Evolutionary conservation across 169 alveolate species (phyloP).

Genomic region (Miamiensis avidus): DNA sequence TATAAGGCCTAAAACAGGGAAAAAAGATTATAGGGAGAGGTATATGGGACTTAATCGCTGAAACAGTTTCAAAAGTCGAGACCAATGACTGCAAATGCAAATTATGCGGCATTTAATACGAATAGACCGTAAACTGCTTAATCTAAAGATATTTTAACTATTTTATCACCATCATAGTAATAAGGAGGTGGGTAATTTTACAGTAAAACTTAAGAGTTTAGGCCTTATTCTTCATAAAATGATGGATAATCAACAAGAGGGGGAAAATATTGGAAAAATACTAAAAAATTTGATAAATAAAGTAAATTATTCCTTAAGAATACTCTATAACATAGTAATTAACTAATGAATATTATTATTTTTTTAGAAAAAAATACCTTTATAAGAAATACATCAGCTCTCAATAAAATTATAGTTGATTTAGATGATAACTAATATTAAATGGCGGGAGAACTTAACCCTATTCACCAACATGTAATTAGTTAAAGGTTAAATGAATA

Average conservation of each 20-base stretch:
- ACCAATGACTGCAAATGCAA: background rate
- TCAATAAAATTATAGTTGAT: background rate
- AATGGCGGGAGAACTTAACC: background rate
- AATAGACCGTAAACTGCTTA: no score
- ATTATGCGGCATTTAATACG: background rate
- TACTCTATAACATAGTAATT: no score
- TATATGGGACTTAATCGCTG: background rate
- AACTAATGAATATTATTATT: no score
- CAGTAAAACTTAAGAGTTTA: background rate
- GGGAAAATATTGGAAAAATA: background rate
- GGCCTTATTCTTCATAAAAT: background rate
- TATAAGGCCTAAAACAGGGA: background rate
- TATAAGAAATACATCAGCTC: background rate
- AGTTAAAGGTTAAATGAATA: background rate
- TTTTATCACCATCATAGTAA: no score
- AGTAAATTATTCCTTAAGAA: background rate
- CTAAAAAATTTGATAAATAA: background rate
- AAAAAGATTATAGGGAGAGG: no score
- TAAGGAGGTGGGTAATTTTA: no score
- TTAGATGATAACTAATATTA: no score
- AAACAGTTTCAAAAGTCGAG: background rate
- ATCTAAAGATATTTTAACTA: no score
- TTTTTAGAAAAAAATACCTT: background rate
- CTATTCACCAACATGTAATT: background rate
- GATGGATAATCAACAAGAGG: background rate